These are phyloP conservation scores for Pontederia paniculata DNA, from an alignment of 176 grass and related monocot genomes.

Conservation along the genomic window DNA sequence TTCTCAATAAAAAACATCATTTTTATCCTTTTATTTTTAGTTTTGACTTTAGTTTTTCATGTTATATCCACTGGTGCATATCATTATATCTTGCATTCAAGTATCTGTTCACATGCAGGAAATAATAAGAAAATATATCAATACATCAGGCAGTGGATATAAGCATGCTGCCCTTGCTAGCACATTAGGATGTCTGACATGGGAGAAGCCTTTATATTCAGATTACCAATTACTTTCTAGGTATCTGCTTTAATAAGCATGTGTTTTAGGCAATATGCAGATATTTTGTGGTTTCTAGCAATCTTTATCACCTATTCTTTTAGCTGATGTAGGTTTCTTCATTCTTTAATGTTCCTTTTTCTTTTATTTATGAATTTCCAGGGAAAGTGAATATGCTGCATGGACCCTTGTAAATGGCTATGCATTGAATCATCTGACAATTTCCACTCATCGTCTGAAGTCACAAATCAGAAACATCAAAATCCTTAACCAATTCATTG, in stretches of 20 bases:
- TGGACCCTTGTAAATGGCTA: constrained; percentile 99
- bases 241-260: constrained; percentile 21
- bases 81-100: neutral
- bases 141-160: constrained; percentile 65
- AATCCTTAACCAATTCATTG: constrained; percentile 80
- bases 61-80: neutral
- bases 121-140: constrained; percentile 73
- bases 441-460: constrained; percentile 57
- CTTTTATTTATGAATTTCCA: constrained; percentile 17
- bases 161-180: constrained; percentile 80
- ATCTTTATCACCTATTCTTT: too few relatives aligned
- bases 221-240: constrained; percentile 81
- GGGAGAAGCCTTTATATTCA: constrained; percentile 77
- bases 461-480: constrained; percentile 64
- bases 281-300: too few relatives aligned
- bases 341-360: constrained; percentile 7
- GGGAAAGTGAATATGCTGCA: constrained; percentile 94
- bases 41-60: neutral
- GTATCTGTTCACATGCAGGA: constrained; percentile 31
- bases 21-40: too few relatives aligned
- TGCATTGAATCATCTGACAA: constrained; percentile 84
- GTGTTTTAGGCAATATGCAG: constrained; percentile 11
- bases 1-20: too few relatives aligned
- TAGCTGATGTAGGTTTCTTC: too few relatives aligned
- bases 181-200: constrained; percentile 66